Conservation (phyloP, 345 rosid genomes). For the Pistacia atlantica region DNA sequence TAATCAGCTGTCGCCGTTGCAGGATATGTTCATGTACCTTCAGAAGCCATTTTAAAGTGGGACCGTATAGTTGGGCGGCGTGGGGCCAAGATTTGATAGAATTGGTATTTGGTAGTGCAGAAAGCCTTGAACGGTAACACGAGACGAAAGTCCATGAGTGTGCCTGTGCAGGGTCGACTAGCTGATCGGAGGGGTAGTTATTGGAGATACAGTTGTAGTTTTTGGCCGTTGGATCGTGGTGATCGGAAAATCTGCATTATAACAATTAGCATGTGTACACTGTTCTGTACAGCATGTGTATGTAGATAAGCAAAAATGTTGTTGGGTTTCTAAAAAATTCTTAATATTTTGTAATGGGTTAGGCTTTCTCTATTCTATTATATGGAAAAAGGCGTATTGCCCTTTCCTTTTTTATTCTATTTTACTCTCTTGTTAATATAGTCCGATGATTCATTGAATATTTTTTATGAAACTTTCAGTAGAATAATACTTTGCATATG, state of each 20-base stretch:
- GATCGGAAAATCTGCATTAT: background rate
- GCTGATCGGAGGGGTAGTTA: background rate
- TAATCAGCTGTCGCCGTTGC: slow-evolving; percentile 64
- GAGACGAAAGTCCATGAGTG: slow-evolving; percentile 74
- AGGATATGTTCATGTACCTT: slow-evolving; percentile 71
- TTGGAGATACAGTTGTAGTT: background rate
- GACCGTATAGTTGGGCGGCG: background rate
- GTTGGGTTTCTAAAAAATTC: background rate
- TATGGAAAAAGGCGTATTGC: background rate
- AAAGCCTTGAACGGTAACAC: slow-evolving; percentile 38
- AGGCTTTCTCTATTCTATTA: background rate
- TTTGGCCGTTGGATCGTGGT: background rate
- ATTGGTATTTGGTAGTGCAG: background rate
- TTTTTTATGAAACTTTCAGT: too few relatives aligned
- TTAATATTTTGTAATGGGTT: background rate
- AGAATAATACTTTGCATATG: too few relatives aligned
- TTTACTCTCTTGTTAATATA: background rate
- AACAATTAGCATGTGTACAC: background rate
- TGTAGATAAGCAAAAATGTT: background rate
- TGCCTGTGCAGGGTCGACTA: slow-evolving; percentile 22
- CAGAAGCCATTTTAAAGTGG: slow-evolving; percentile 51
- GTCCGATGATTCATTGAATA: too few relatives aligned
- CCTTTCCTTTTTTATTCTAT: background rate
- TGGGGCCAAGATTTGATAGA: background rate
- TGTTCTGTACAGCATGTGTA: background rate